These are phyloP conservation scores for Verticillium isaacii DNA, from an alignment of 2,329 filamentous ascomycete species.

Conservation along the genomic window DNA sequence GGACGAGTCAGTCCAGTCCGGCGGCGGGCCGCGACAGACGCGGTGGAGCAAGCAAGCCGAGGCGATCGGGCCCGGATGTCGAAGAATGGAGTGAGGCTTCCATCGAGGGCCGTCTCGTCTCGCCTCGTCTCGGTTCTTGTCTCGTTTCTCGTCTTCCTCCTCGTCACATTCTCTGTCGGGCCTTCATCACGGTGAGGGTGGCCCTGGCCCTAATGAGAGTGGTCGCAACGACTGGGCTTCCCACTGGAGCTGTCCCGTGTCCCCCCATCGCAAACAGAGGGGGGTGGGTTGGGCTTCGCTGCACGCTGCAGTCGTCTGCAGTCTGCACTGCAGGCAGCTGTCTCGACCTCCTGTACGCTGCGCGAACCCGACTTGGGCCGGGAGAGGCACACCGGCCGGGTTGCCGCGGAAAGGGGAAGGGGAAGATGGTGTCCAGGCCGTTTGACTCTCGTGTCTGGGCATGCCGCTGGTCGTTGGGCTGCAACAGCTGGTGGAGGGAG, in stretches of 20 bases:
- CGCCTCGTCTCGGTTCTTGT: not conserved
- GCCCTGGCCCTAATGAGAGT: not conserved
- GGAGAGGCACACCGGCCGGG: not conserved
- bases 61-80: not conserved
- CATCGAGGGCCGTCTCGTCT: not conserved
- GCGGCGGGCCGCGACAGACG: slow-evolving; percentile 11
- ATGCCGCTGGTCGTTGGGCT: not conserved
- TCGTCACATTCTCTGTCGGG: not conserved
- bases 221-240: not conserved
- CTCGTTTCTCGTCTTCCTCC: too few relatives aligned
- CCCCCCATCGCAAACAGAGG: not conserved
- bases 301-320: not conserved
- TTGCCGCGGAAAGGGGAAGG: not conserved
- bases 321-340: not conserved
- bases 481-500: not conserved
- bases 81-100: not conserved
- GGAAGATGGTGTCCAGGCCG: not conserved
- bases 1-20: slow-evolving; percentile 3
- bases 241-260: not conserved
- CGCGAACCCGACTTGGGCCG: not conserved
- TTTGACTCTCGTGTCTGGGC: not conserved
- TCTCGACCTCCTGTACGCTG: not conserved
- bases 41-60: slow-evolving; percentile 7
- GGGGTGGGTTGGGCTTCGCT: not conserved
- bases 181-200: not conserved